Evolutionary conservation across 495 filamentous ascomycete species (phyloP).

Genomic region (Astrothelium macrocarpum): DNA sequence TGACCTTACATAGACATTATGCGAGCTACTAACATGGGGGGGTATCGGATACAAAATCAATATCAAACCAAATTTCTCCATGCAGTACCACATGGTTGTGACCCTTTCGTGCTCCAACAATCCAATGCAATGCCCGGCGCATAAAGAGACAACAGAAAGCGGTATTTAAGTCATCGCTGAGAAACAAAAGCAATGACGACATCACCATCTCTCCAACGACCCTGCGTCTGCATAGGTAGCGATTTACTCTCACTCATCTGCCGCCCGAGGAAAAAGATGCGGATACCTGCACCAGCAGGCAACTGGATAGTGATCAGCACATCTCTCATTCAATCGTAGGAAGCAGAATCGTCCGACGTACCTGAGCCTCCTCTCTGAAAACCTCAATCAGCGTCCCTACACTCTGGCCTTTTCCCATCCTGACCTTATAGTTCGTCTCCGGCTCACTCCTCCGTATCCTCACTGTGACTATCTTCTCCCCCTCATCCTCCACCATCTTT

Average conservation of each 20-base stretch:
- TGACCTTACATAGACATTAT: not conserved
- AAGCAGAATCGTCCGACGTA: constrained; percentile 46
- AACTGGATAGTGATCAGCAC: constrained; percentile 54
- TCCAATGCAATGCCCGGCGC: not conserved
- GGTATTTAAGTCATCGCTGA: constrained; percentile 1
- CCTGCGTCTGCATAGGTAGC: constrained; percentile 46
- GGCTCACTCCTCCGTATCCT: constrained; percentile 15
- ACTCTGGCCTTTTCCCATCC: constrained; percentile 24
- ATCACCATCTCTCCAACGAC: constrained; percentile 61
- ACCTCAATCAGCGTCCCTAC: constrained; percentile 52
- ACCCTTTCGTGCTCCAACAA: not conserved
- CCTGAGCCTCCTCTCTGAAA: constrained; percentile 50
- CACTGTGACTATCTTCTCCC: constrained; percentile 22
- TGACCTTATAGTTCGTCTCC: constrained; percentile 14
- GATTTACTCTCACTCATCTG: constrained; percentile 59
- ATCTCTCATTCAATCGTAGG: constrained; percentile 6
- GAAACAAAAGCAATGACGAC: constrained; percentile 75
- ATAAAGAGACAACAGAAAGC: not conserved
- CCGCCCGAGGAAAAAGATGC: constrained; percentile 69
- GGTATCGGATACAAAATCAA: not conserved
- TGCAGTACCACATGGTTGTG: not conserved
- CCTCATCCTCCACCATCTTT: constrained; percentile 22
- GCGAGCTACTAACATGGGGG: not conserved
- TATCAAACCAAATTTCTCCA: not conserved
- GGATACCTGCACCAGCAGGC: constrained; percentile 45